Percentiles rank a stretch among this genome's conserved stretches.
Conservation (phyloP, 2,329 filamentous ascomycete species). For the Monosporascus cannonballus region DNA sequence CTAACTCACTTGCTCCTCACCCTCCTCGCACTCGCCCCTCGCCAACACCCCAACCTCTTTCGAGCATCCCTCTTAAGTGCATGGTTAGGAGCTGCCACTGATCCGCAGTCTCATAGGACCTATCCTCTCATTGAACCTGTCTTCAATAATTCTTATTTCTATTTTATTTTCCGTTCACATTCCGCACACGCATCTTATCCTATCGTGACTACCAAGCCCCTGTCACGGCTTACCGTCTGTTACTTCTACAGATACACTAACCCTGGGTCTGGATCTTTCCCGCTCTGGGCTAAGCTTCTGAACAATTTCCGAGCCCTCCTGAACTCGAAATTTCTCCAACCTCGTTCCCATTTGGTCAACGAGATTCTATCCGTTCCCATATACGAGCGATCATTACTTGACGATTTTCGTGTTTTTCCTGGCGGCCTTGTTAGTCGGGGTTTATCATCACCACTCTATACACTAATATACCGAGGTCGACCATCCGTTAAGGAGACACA, state of each 20-base stretch:
- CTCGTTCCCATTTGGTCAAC: not conserved
- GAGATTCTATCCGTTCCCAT: not conserved
- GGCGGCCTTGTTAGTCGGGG: not conserved
- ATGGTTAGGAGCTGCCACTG: no score
- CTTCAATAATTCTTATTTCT: not conserved
- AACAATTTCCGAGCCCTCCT: not conserved
- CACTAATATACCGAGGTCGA: no score
- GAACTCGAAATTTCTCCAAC: not conserved
- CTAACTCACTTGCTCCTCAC: not conserved
- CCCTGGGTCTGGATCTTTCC: not conserved
- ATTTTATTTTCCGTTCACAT: not conserved
- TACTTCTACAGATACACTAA: not conserved
- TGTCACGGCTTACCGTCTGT: no score
- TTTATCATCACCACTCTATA: not conserved
- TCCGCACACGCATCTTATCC: not conserved
- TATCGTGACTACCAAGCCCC: no score
- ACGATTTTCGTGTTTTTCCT: not conserved
- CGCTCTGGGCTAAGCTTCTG: not conserved
- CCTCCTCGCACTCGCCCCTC: no score
- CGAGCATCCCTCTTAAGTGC: not conserved
- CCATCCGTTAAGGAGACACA: not conserved
- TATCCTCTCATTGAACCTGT: not conserved
- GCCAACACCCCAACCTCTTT: not conserved
- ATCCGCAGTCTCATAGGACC: not conserved
- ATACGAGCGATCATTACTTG: not conserved